These are phyloP conservation scores for Mariannaea sp. DNA, from an alignment of 2,329 filamentous ascomycete species.

Conservation along the genomic window DNA sequence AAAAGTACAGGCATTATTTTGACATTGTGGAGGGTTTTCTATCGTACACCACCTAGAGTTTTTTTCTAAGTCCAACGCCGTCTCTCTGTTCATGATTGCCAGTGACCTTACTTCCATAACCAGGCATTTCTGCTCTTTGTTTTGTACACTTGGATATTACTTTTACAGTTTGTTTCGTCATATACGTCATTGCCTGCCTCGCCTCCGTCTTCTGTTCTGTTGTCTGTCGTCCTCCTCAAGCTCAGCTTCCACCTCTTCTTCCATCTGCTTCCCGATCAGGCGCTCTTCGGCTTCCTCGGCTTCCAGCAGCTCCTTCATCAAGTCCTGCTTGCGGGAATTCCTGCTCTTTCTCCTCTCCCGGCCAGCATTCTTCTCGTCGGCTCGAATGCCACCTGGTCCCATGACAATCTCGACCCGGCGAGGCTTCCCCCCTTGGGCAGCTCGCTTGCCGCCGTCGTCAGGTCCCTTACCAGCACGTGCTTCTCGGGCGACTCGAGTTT, in stretches of 20 bases:
- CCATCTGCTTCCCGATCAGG: constrained; percentile 40
- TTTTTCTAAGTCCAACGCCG: constrained; percentile 17
- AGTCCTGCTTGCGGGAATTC: constrained; percentile 44
- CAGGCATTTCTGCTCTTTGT: constrained; percentile 17
- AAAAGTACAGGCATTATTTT: background rate
- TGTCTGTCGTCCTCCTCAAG: constrained; percentile 26
- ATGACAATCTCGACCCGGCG: constrained; percentile 45
- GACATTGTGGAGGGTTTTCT: constrained; percentile 5
- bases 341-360: constrained; percentile 49
- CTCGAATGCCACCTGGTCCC: constrained; percentile 45
- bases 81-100: constrained; percentile 4
- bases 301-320: constrained; percentile 48
- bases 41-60: constrained; percentile 20
- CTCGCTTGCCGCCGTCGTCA: constrained; percentile 54
- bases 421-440: constrained; percentile 47
- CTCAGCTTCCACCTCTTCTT: constrained; percentile 40
- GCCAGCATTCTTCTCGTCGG: constrained; percentile 45
- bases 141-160: constrained; percentile 24
- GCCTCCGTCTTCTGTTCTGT: constrained; percentile 11
- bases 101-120: constrained; percentile 4
- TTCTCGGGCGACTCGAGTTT: constrained; percentile 71
- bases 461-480: constrained; percentile 62
- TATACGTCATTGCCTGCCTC: constrained; percentile 14
- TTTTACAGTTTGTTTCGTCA: constrained; percentile 22
- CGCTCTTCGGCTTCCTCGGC: constrained; percentile 42